phyloP scores from a whole-genome alignment of 148 eudicot species.

The Arbutus unedo region DNA sequence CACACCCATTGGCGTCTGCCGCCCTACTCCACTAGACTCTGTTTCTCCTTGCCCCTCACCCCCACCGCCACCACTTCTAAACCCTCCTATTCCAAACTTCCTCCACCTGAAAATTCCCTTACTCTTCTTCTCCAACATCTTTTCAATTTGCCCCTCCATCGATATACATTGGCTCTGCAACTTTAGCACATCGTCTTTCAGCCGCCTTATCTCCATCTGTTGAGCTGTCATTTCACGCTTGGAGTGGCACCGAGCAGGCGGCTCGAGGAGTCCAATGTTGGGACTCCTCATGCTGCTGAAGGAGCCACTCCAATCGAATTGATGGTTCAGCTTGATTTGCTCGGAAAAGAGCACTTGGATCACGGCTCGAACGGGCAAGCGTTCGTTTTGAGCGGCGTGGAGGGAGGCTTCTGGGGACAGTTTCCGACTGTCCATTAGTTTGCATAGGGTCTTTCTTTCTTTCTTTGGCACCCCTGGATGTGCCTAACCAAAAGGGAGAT shows the following conservation, averaged over 20 bases:
- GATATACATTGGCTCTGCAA: slow-evolving; percentile 56
- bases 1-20: slow-evolving; percentile 36
- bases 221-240: slow-evolving; percentile 48
- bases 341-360: slow-evolving; percentile 76
- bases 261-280: slow-evolving; percentile 33
- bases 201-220: slow-evolving; percentile 55
- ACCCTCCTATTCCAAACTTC: slow-evolving; percentile 37
- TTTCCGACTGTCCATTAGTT: slow-evolving; percentile 62
- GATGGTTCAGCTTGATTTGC: slow-evolving; percentile 54
- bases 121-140: slow-evolving; percentile 45
- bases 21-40: slow-evolving; percentile 31
- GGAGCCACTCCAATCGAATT: slow-evolving; percentile 62
- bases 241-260: slow-evolving; percentile 43
- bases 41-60: slow-evolving; percentile 23
- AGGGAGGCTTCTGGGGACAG: slow-evolving; percentile 72
- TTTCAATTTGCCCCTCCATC: slow-evolving; percentile 65
- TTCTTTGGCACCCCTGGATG: slow-evolving; percentile 66
- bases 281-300: slow-evolving; percentile 40
- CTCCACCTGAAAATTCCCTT: slow-evolving; percentile 61
- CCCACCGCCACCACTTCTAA: slow-evolving; percentile 19
- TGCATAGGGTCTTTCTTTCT: slow-evolving; percentile 61
- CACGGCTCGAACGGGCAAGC: slow-evolving; percentile 71
- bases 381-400: slow-evolving; percentile 79
- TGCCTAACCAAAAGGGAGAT: slow-evolving; percentile 33
- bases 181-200: slow-evolving; percentile 64